phyloP scores from a whole-genome alignment of 345 rosid species.

The Melaleuca quinquenervia region DNA sequence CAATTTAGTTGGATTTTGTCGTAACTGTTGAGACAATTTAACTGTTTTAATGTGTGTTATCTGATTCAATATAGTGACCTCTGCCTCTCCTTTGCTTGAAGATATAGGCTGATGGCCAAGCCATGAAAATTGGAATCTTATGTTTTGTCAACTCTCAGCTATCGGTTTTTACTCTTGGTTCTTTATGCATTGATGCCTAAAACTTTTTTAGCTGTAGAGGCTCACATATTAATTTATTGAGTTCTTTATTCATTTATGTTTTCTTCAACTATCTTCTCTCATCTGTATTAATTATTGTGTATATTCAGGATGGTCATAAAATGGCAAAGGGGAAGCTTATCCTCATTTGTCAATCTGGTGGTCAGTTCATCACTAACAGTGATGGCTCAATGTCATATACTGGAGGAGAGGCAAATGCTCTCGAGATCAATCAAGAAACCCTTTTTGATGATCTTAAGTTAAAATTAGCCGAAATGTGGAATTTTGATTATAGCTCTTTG shows the following conservation, averaged over 20 bases:
- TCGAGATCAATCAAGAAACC: constrained; percentile 59
- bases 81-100: neutral
- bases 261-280: constrained; percentile 9
- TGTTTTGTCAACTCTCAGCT: neutral
- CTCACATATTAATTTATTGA: neutral
- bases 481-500: constrained; percentile 52
- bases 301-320: neutral
- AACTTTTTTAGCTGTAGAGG: neutral
- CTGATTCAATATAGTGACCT: neutral
- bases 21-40: neutral
- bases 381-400: constrained; percentile 58
- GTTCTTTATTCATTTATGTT: neutral
- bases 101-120: neutral
- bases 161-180: neutral
- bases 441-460: constrained; percentile 59
- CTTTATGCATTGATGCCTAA: neutral
- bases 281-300: neutral
- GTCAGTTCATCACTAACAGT: constrained; percentile 51
- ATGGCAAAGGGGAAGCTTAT: constrained; percentile 88
- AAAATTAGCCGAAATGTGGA: constrained; percentile 58
- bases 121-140: neutral
- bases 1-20: neutral
- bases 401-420: constrained; percentile 85
- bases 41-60: neutral
- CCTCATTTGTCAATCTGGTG: constrained; percentile 78